phyloP scores from a whole-genome alignment of 164 flowering plant genomes.

The Protea cynaroides region DNA sequence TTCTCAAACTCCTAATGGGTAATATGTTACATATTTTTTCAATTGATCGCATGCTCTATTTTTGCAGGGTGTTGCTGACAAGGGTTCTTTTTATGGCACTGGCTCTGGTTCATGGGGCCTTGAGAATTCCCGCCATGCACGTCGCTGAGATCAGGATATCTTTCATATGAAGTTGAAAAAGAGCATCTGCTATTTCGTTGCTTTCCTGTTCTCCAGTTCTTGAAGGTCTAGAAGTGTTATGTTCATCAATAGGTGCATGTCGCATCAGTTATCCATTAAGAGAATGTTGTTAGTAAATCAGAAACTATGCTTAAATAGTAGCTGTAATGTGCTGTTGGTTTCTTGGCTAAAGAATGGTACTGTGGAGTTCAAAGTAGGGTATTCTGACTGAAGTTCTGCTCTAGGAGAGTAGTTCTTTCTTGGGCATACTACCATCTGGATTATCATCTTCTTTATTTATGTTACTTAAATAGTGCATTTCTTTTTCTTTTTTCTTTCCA shows the following conservation, averaged over 20 bases:
- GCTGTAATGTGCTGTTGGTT: constrained; percentile 14
- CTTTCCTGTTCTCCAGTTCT: constrained; percentile 16
- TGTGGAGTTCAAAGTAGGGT: not conserved
- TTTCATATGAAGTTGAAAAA: constrained; percentile 7
- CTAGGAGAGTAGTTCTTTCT: not conserved
- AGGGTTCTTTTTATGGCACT: constrained; percentile 56
- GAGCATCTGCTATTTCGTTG: not conserved
- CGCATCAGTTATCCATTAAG: constrained; percentile 22
- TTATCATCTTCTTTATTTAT: not conserved
- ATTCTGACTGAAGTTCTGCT: not conserved
- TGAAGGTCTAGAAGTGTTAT: constrained; percentile 22
- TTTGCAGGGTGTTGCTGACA: constrained; percentile 59
- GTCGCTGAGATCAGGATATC: constrained; percentile 41
- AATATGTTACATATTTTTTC: not conserved
- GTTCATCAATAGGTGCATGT: constrained; percentile 28
- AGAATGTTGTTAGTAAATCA: constrained; percentile 21
- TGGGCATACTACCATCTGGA: not conserved
- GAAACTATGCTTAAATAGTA: constrained; percentile 15
- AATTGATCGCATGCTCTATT: constrained; percentile 1
- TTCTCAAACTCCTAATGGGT: not conserved
- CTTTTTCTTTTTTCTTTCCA: not conserved
- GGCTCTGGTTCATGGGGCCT: constrained; percentile 61
- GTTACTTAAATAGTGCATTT: not conserved
- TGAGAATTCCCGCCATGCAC: constrained; percentile 56
- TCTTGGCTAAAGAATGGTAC: not conserved